A percentile compares a stretch with the other conserved stretches of the same genome.
Evolutionary conservation across 768 basidiomycete genomes (phyloP).

Genomic region (Roridomyces roridus): DNA sequence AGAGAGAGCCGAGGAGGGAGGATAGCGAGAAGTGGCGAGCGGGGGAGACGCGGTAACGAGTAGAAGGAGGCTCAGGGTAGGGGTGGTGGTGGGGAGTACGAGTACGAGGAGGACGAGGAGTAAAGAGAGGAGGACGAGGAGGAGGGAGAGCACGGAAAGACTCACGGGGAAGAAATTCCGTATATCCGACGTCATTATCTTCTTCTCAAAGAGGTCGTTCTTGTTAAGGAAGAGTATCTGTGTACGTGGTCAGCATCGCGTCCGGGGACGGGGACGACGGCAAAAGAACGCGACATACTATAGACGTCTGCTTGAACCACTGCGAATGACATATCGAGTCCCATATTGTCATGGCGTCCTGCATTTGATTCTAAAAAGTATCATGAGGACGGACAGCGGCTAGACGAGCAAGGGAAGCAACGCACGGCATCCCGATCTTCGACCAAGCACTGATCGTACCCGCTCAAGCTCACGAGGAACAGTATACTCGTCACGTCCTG

Average conservation of each 20-base stretch:
- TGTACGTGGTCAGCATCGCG: neutral
- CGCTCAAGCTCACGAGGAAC: slow-evolving; percentile 89
- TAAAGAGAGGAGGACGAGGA: neutral
- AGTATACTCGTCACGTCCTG: slow-evolving; percentile 94
- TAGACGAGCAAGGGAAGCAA: slow-evolving; percentile 25
- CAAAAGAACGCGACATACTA: slow-evolving; percentile 52
- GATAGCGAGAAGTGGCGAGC: no score
- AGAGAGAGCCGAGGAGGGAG: no score
- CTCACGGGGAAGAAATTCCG: slow-evolving; percentile 87
- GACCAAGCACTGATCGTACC: slow-evolving; percentile 93
- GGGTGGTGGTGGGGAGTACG: neutral
- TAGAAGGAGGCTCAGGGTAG: neutral
- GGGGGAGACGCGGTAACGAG: no score
- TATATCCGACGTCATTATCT: slow-evolving; percentile 83
- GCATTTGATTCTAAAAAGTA: slow-evolving; percentile 89
- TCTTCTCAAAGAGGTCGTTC: slow-evolving; percentile 89
- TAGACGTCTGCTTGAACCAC: slow-evolving; percentile 95
- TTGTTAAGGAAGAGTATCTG: slow-evolving; percentile 97
- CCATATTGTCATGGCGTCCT: slow-evolving; percentile 98
- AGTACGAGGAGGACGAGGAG: neutral
- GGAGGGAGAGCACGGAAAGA: neutral
- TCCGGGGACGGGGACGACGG: neutral
- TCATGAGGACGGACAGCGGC: neutral
- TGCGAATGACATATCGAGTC: slow-evolving; percentile 98
- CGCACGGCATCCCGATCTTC: slow-evolving; percentile 91